phyloP scores from a whole-genome alignment of 169 alveolate genomes.

The Plasmodium gaboni region DNA sequence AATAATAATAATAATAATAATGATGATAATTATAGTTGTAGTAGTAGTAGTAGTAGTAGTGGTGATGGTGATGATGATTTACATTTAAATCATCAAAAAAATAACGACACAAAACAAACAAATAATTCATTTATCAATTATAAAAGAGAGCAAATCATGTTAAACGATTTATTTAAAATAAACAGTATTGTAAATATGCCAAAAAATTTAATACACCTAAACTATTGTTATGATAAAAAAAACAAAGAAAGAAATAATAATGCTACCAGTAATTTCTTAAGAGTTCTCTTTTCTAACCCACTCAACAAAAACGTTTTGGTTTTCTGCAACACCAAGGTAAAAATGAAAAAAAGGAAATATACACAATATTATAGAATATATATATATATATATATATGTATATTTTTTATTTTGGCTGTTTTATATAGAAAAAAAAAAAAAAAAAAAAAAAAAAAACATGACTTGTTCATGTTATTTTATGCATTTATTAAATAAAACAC shows the following conservation, averaged over 20 bases:
- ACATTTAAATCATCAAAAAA: too few species aligned
- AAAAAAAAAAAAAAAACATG: too few species aligned
- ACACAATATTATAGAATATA: too few species aligned
- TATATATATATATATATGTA: too few species aligned
- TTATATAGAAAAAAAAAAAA: too few species aligned
- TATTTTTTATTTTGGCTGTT: too few species aligned
- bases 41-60: too few species aligned
- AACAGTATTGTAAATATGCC: conserved; percentile 28
- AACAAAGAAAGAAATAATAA: conserved; percentile 29
- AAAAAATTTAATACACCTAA: conserved; percentile 34
- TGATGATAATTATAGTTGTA: background rate
- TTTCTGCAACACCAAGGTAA: conserved; percentile 62
- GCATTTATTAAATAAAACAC: too few species aligned
- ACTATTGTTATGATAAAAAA: conserved; percentile 37
- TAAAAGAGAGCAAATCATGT: conserved; percentile 19
- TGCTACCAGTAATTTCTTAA: conserved; percentile 37
- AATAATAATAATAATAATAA: background rate
- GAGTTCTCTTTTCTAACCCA: conserved; percentile 49
- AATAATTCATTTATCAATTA: conserved; percentile 4
- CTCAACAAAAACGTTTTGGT: conserved; percentile 47
- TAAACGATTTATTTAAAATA: conserved; percentile 33
- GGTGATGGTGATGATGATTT: too few species aligned
- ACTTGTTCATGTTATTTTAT: too few species aligned
- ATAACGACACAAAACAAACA: too few species aligned
- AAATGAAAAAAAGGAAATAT: too few species aligned